Conservation (phyloP, 305 asterid genomes). For the Fraxinus nigra region DNA sequence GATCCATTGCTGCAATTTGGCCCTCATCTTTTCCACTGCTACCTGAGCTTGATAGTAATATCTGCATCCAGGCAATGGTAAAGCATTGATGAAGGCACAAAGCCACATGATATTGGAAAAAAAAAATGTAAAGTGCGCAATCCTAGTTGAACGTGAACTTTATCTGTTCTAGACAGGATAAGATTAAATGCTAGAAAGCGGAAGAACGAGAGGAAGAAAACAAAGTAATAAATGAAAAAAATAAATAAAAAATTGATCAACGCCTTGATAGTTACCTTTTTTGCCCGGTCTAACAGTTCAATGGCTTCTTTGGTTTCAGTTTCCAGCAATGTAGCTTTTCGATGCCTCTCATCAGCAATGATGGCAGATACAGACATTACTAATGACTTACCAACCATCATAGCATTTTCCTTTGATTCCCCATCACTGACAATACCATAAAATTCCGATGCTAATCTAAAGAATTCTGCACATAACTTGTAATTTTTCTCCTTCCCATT, state of each 20-base stretch:
- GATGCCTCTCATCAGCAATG: constrained; percentile 69
- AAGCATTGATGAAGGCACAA: background rate
- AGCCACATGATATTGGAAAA: background rate
- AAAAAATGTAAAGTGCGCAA: background rate
- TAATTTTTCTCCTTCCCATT: constrained; percentile 64
- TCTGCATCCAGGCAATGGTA: constrained; percentile 46
- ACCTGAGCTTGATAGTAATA: constrained; percentile 45
- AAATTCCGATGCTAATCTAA: constrained; percentile 74
- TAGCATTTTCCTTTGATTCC: constrained; percentile 46
- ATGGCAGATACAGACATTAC: constrained; percentile 64
- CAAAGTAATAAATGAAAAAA: background rate
- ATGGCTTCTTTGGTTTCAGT: constrained; percentile 66
- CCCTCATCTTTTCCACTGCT: constrained; percentile 35
- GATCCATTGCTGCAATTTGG: constrained; percentile 41
- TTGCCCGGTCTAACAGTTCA: constrained; percentile 68
- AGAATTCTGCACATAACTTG: constrained; percentile 64
- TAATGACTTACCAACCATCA: constrained; percentile 72
- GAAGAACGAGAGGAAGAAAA: background rate
- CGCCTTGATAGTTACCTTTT: constrained; percentile 57
- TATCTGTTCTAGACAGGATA: background rate
- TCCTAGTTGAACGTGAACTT: background rate
- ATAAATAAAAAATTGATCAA: background rate
- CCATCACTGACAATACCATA: constrained; percentile 48
- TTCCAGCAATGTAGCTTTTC: constrained; percentile 48
- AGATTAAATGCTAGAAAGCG: background rate